A percentile compares a stretch with the other conserved stretches of the same genome.
Conservation (phyloP, 352 stramenopile species). For the Globisporangium viniferum region DNA sequence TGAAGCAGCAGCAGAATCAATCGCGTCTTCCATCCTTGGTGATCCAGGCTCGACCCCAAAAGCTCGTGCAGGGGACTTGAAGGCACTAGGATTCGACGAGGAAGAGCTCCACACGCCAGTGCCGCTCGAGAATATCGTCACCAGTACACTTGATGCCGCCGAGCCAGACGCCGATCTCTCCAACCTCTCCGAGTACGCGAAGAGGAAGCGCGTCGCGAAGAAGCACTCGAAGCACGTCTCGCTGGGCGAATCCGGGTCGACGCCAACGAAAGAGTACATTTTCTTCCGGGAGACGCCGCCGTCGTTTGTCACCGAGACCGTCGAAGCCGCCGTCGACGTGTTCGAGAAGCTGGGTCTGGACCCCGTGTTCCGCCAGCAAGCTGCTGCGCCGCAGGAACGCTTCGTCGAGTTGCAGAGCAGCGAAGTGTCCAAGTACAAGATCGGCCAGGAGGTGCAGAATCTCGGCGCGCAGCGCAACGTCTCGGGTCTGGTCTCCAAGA, state of each 20-base stretch:
- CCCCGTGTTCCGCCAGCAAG: slow-evolving; percentile 31
- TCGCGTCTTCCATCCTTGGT: slow-evolving; percentile 32
- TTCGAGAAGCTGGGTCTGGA: slow-evolving; percentile 52
- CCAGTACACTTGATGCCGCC: not conserved
- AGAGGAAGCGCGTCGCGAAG: slow-evolving; percentile 38
- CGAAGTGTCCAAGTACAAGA: slow-evolving; percentile 73
- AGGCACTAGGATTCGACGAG: slow-evolving; percentile 49
- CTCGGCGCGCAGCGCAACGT: slow-evolving; percentile 55
- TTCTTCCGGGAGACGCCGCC: slow-evolving; percentile 84
- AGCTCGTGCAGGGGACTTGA: slow-evolving; percentile 43
- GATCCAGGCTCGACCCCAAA: slow-evolving; percentile 62
- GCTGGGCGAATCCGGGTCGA: slow-evolving; percentile 51
- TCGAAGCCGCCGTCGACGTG: slow-evolving; percentile 57
- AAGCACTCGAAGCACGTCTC: slow-evolving; percentile 55
- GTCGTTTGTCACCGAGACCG: slow-evolving; percentile 72
- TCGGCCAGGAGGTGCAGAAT: slow-evolving; percentile 52
- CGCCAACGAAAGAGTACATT: slow-evolving; percentile 78
- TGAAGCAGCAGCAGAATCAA: slow-evolving; percentile 1
- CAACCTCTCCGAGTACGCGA: slow-evolving; percentile 52
- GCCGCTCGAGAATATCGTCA: slow-evolving; percentile 11
- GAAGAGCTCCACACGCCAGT: slow-evolving; percentile 26
- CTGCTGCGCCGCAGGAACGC: slow-evolving; percentile 29
- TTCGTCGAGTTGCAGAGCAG: slow-evolving; percentile 80
- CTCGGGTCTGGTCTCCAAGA: slow-evolving; percentile 57
- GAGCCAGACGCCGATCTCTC: slow-evolving; percentile 8